Percentiles rank a stretch among this genome's conserved stretches.
Conservation (phyloP, 179 eudicot species). For the Carnegiea gigantea region DNA sequence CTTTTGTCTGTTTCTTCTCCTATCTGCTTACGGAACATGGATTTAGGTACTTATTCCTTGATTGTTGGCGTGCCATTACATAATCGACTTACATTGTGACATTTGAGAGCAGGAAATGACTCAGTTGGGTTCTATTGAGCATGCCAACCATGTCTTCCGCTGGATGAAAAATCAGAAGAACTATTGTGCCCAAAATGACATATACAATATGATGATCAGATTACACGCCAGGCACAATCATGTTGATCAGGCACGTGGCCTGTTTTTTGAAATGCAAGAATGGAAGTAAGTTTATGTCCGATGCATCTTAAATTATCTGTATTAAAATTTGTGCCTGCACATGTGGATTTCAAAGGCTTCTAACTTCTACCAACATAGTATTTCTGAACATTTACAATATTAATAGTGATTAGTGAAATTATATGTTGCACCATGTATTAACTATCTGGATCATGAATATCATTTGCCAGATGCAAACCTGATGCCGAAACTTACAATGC, state of each 20-base stretch:
- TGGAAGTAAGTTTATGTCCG: slow-evolving; percentile 62
- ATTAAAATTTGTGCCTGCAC: neutral
- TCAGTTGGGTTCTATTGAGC: slow-evolving; percentile 75
- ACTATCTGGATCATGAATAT: neutral
- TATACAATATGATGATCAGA: slow-evolving; percentile 95
- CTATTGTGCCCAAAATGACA: slow-evolving; percentile 83
- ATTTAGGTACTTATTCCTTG: neutral
- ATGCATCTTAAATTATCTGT: neutral
- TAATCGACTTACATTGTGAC: neutral
- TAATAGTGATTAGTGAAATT: neutral
- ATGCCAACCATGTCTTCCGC: slow-evolving; percentile 65
- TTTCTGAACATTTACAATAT: neutral
- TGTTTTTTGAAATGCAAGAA: slow-evolving; percentile 98
- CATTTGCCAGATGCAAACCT: slow-evolving; percentile 75
- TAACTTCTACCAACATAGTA: neutral
- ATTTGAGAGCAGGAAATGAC: slow-evolving; percentile 68
- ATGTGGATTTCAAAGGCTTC: neutral
- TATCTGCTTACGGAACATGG: neutral
- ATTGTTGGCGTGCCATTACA: neutral
- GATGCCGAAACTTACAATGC: slow-evolving; percentile 93
- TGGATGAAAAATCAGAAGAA: slow-evolving; percentile 97
- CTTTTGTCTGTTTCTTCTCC: neutral
- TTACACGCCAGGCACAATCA: slow-evolving; percentile 83
- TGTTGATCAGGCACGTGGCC: slow-evolving; percentile 91
- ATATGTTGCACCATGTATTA: neutral